These are phyloP conservation scores for Ganoderma multipileum DNA, from an alignment of 1,284 basidiomycete genomes.

Conservation along the genomic window DNA sequence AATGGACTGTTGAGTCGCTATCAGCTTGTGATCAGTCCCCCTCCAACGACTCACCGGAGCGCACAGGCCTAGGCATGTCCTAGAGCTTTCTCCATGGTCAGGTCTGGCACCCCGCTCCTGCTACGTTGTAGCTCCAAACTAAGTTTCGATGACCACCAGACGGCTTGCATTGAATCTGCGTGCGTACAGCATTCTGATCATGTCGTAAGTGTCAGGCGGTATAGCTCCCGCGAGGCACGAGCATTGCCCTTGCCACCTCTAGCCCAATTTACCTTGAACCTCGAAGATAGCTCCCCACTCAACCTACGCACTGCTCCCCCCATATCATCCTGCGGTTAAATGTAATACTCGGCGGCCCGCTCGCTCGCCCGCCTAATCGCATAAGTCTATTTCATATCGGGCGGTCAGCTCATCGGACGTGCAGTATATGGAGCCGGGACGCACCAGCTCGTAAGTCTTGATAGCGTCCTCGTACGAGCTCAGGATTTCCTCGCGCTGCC, in stretches of 20 bases:
- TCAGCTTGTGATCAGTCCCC: background rate
- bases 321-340: background rate
- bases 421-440: background rate
- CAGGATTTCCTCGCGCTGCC: slow-evolving; percentile 20
- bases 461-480: slow-evolving; percentile 37
- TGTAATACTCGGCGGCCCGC: slow-evolving; percentile 18
- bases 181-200: background rate
- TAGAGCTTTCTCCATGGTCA: background rate
- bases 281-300: background rate
- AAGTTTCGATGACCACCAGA: background rate
- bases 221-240: background rate
- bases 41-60: background rate
- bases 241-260: background rate
- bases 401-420: background rate
- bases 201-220: background rate
- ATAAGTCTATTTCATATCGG: slow-evolving; percentile 28
- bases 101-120: background rate
- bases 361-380: slow-evolving; percentile 34
- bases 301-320: background rate
- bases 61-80: background rate
- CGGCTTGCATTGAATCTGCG: background rate
- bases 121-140: background rate
- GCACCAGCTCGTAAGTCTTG: slow-evolving; percentile 36
- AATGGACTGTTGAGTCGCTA: background rate
- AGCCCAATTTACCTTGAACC: background rate